Conservation (phyloP, 768 basidiomycete genomes). For the Hygrocybe coccinea region DNA sequence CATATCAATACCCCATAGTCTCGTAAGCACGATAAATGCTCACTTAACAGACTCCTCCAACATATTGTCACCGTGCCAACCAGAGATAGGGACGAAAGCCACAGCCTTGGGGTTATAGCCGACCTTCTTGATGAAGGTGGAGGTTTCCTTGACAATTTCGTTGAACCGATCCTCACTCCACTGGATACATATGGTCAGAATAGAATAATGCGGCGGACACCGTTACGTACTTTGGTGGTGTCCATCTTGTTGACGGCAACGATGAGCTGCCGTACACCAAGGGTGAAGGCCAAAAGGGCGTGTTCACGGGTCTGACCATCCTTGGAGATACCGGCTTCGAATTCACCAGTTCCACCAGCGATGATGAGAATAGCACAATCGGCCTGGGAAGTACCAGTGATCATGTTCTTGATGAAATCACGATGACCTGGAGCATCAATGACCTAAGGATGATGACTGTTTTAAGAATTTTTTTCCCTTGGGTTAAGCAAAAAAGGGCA, state of each 20-base stretch:
- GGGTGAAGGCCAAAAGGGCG: constrained; percentile 98
- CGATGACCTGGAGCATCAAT: constrained; percentile 99
- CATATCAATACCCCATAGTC: constrained; percentile 14
- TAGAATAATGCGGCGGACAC: neutral
- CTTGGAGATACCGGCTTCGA: constrained; percentile 99
- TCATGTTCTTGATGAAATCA: constrained; percentile 99
- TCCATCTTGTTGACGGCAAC: constrained; percentile 99
- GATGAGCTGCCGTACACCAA: constrained; percentile 99
- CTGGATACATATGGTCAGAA: constrained; percentile 37
- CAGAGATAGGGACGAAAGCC: constrained; percentile 98
- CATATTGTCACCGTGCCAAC: constrained; percentile 99
- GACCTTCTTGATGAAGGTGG: constrained; percentile 98
- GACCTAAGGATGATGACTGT: constrained; percentile 51
- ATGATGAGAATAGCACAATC: constrained; percentile 99
- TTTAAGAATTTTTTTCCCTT: constrained; percentile 11
- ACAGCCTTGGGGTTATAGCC: constrained; percentile 99
- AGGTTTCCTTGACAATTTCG: constrained; percentile 98
- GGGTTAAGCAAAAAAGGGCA: neutral
- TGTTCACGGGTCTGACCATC: constrained; percentile 99
- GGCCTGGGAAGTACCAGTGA: constrained; percentile 99
- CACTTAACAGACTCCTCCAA: constrained; percentile 96
- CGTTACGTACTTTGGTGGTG: constrained; percentile 77
- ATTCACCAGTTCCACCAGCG: constrained; percentile 98
- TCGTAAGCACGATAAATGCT: constrained; percentile 22
- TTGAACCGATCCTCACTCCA: constrained; percentile 99